Evolutionary conservation across 495 filamentous ascomycete species (phyloP).

Genomic region (Neurospora sp.): DNA sequence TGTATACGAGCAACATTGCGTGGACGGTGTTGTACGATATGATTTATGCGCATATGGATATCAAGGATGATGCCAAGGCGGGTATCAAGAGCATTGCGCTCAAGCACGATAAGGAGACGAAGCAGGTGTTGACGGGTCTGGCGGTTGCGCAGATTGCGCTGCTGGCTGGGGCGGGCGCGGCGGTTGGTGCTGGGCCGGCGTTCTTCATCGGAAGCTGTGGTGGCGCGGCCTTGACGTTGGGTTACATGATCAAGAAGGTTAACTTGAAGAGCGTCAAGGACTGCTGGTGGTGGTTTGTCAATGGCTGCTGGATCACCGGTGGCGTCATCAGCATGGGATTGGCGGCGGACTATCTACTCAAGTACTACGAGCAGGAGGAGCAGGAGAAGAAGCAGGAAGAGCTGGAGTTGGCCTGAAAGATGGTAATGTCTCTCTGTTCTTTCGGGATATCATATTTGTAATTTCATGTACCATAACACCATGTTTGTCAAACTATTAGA

Average conservation of each 20-base stretch:
- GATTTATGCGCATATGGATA: conserved; percentile 99
- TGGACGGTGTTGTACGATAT: conserved; percentile 98
- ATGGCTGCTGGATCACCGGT: conserved; percentile 48
- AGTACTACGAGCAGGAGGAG: conserved; percentile 21
- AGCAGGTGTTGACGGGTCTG: conserved; percentile 68
- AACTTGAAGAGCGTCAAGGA: conserved; percentile 71
- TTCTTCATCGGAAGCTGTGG: conserved; percentile 84
- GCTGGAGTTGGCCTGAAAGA: conserved; percentile 11
- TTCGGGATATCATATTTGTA: neutral
- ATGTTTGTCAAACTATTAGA: neutral
- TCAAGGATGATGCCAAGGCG: conserved; percentile 82
- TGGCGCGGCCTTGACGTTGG: conserved; percentile 63
- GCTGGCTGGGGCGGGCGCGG: conserved; percentile 64
- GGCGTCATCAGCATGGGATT: conserved; percentile 42
- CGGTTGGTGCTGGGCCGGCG: conserved; percentile 66
- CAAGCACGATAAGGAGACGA: conserved; percentile 79
- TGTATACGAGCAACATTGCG: conserved; percentile 79
- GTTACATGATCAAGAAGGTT: conserved; percentile 81
- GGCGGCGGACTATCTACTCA: conserved; percentile 38
- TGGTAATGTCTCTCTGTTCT: conserved; percentile 3
- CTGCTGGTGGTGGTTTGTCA: conserved; percentile 96
- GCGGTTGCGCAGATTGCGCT: conserved; percentile 69
- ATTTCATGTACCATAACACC: conserved; percentile 12
- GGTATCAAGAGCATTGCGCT: conserved; percentile 95
- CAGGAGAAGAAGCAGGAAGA: conserved; percentile 1